These are phyloP conservation scores for Hypoxylon sp. DNA, from an alignment of 2,329 filamentous ascomycete genomes.

Conservation along the genomic window DNA sequence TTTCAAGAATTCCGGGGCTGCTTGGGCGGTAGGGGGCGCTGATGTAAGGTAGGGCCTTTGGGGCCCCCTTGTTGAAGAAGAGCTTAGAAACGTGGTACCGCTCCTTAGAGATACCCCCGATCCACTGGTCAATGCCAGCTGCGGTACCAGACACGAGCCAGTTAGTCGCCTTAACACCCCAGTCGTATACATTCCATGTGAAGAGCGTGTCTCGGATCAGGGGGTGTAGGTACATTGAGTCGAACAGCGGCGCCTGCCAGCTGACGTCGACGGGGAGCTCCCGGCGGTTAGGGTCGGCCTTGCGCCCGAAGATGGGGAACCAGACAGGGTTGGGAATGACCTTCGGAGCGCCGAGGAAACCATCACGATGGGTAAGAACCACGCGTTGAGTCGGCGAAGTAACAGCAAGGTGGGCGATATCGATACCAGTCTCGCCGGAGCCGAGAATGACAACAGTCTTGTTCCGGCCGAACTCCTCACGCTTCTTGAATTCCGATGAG, in stretches of 20 bases:
- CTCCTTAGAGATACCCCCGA: conserved; percentile 53
- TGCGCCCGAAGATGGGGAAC: conserved; percentile 23
- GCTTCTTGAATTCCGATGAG: conserved; percentile 60
- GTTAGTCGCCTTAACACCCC: conserved; percentile 61
- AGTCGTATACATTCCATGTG: conserved; percentile 63
- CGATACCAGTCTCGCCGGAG: conserved; percentile 63
- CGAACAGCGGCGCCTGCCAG: conserved; percentile 64
- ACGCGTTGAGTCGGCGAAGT: conserved; percentile 60
- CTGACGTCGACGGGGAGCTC: conserved; percentile 63
- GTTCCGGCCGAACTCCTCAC: conserved; percentile 57
- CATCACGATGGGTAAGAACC: conserved; percentile 61
- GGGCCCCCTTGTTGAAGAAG: conserved; percentile 53
- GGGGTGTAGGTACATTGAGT: conserved; percentile 65
- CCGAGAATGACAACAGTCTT: conserved; percentile 61
- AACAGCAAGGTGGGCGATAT: conserved; percentile 61
- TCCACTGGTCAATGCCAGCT: conserved; percentile 64
- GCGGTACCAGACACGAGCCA: conserved; percentile 61
- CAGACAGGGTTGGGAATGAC: conserved; percentile 44
- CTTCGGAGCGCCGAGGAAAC: conserved; percentile 63
- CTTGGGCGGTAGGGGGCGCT: conserved; percentile 28
- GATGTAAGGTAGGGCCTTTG: conserved; percentile 42
- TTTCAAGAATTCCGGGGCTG: conserved; percentile 56
- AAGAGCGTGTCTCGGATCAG: conserved; percentile 59
- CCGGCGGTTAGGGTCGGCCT: conserved; percentile 35
- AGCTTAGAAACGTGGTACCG: conserved; percentile 51